Evolutionary conservation across 257 asterid species (phyloP).

Genomic region (Echites panduratus): DNA sequence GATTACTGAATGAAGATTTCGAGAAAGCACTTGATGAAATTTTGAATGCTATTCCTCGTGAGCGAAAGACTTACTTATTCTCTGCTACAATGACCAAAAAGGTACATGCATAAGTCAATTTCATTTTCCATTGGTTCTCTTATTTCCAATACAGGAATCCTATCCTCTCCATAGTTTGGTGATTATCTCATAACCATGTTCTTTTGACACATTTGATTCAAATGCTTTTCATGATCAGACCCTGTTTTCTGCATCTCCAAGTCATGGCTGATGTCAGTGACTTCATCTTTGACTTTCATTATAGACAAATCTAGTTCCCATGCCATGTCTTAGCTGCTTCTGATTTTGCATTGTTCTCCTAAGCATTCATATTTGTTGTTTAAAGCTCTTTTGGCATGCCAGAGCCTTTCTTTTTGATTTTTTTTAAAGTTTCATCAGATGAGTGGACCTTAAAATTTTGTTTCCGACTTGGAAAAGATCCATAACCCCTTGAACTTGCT

Average conservation of each 20-base stretch:
- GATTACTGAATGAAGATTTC: slow-evolving; percentile 83
- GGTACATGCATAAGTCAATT: slow-evolving; percentile 35
- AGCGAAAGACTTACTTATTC: slow-evolving; percentile 77
- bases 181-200: neutral
- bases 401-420: neutral
- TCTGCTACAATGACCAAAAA: slow-evolving; percentile 97
- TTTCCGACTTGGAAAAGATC: neutral
- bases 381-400: neutral
- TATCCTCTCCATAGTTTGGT: neutral
- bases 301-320: neutral
- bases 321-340: neutral
- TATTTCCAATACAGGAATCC: neutral
- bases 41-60: slow-evolving; percentile 70
- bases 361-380: neutral
- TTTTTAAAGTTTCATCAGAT: neutral
- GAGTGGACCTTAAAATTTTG: neutral
- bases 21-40: slow-evolving; percentile 75
- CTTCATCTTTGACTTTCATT: neutral
- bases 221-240: neutral
- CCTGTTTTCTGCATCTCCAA: neutral
- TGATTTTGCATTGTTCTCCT: neutral
- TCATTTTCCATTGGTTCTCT: neutral
- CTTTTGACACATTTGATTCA: neutral
- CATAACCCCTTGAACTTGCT: neutral
- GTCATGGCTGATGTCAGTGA: neutral